Conservation (phyloP, 768 basidiomycete species). For the Kwoniella sp. region DNA sequence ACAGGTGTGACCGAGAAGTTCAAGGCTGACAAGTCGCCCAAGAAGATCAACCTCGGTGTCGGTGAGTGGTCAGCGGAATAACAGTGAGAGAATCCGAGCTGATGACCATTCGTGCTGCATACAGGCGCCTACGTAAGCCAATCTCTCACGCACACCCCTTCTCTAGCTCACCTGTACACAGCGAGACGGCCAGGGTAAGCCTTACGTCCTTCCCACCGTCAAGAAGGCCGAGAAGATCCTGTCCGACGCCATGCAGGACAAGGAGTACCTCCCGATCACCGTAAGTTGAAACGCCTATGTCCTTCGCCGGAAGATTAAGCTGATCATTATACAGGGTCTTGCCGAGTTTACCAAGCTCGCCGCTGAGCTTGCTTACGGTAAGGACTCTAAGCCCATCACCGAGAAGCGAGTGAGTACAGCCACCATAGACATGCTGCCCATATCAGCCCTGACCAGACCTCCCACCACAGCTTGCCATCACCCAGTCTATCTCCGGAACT, state of each 20-base stretch:
- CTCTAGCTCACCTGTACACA: slow-evolving; percentile 4
- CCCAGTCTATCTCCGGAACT: slow-evolving; percentile 96
- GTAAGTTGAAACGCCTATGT: slow-evolving; percentile 15
- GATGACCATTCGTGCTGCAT: no score
- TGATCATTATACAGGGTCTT: slow-evolving; percentile 55
- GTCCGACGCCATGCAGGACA: slow-evolving; percentile 66
- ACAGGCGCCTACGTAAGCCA: slow-evolving; percentile 43
- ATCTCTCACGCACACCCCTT: neutral
- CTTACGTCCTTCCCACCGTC: slow-evolving; percentile 84
- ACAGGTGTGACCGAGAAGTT: slow-evolving; percentile 76
- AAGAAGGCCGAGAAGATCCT: slow-evolving; percentile 70
- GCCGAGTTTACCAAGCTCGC: slow-evolving; percentile 77
- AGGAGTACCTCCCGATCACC: slow-evolving; percentile 95
- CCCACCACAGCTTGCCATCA: slow-evolving; percentile 63
- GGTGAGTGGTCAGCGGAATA: no score
- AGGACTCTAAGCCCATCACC: slow-evolving; percentile 66
- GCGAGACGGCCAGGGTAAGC: slow-evolving; percentile 89
- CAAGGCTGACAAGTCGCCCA: slow-evolving; percentile 84
- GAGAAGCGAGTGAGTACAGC: slow-evolving; percentile 60
- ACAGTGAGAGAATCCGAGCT: no score
- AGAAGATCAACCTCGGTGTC: slow-evolving; percentile 96
- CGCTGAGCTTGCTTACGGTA: slow-evolving; percentile 79
- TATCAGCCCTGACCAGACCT: neutral
- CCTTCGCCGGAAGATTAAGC: neutral
- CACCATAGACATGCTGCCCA: no score